phyloP scores from a whole-genome alignment of 768 basidiomycete species.

The Phanerochaete sordida region DNA sequence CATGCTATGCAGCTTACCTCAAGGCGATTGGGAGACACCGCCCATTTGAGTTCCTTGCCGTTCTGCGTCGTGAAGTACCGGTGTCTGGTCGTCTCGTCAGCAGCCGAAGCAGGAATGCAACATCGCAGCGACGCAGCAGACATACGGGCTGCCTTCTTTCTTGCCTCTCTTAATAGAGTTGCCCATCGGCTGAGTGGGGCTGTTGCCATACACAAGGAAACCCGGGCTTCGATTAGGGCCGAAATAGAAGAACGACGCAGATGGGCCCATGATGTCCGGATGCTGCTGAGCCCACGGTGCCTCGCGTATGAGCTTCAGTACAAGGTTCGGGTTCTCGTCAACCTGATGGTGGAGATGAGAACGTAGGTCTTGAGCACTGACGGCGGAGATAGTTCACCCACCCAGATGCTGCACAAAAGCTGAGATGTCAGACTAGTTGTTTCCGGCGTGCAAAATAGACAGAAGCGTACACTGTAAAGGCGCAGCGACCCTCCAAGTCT shows the following conservation, averaged over 20 bases:
- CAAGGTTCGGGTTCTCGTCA: conserved; percentile 52
- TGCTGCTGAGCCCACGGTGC: conserved; percentile 64
- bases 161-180: conserved; percentile 50
- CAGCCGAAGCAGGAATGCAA: not conserved
- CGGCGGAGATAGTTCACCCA: not conserved
- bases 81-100: not conserved
- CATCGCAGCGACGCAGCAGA: not conserved
- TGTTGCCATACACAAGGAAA: conserved; percentile 67
- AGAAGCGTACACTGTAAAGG: conserved; percentile 63
- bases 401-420: not conserved
- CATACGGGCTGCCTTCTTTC: conserved; percentile 55
- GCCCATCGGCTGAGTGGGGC: conserved; percentile 51
- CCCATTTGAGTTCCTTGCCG: conserved; percentile 77
- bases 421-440: not conserved
- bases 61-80: conserved; percentile 72
- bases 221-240: conserved; percentile 62
- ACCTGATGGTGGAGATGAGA: conserved; percentile 34
- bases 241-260: conserved; percentile 70
- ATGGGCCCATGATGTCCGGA: conserved; percentile 76
- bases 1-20: conserved; percentile 46
- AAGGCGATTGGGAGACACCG: conserved; percentile 54
- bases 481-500: conserved; percentile 59
- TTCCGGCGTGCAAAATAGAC: no score
- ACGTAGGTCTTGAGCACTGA: not conserved
- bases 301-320: conserved; percentile 65